A percentile compares a stretch with the other conserved stretches of the same genome.
phyloP scores from a whole-genome alignment of 2,329 filamentous ascomycete genomes.

The Penicillium thymicola region DNA sequence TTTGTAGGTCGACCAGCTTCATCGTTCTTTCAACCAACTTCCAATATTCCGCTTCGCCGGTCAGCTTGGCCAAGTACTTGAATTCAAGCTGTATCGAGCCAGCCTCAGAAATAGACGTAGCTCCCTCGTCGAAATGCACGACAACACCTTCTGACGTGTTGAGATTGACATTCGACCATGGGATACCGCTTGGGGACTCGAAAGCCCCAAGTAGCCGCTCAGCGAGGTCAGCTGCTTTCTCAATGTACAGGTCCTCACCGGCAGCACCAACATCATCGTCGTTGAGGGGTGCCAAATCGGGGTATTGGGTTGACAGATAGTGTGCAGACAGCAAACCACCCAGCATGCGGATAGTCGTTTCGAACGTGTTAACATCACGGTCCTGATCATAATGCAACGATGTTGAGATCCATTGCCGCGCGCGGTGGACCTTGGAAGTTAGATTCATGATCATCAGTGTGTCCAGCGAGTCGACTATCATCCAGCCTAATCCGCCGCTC shows the following conservation, averaged over 20 bases:
- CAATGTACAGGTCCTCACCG: constrained; percentile 88
- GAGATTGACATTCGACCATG: constrained; percentile 86
- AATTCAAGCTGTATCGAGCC: constrained; percentile 92
- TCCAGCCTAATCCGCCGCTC: constrained; percentile 88
- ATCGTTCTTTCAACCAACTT: constrained; percentile 88
- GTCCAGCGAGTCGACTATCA: constrained; percentile 92
- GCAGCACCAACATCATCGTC: constrained; percentile 69
- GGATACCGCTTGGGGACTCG: constrained; percentile 79
- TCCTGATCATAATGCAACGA: constrained; percentile 83
- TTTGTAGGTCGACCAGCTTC: constrained; percentile 81
- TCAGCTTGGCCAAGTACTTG: constrained; percentile 94
- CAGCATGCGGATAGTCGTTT: constrained; percentile 96
- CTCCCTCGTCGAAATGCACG: constrained; percentile 80
- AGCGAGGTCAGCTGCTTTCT: constrained; percentile 90
- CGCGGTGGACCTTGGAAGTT: constrained; percentile 77
- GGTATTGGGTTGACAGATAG: constrained; percentile 83
- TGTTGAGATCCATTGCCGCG: constrained; percentile 82
- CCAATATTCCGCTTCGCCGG: constrained; percentile 91
- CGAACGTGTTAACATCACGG: constrained; percentile 95
- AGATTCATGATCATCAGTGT: constrained; percentile 99
- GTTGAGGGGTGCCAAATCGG: constrained; percentile 69
- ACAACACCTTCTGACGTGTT: constrained; percentile 70
- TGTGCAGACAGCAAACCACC: constrained; percentile 90
- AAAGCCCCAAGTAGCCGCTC: constrained; percentile 85
- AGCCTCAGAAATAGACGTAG: constrained; percentile 90